Base-by-base conservation (phyloP, 148 eudicot genomes). In the Polygonum maritimum region DNA sequence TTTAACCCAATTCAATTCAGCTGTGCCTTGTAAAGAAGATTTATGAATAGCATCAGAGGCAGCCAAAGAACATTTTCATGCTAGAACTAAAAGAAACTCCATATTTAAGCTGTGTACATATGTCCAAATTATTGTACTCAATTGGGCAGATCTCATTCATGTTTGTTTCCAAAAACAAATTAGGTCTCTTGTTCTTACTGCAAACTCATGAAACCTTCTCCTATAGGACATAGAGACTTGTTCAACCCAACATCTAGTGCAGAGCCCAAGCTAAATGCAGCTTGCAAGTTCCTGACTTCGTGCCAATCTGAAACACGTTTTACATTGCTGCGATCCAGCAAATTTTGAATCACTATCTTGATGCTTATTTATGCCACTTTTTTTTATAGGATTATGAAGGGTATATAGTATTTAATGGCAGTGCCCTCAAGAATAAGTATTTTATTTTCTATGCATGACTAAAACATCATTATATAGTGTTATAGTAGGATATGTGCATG, bases 211-310 rank as follows among this genome's bases (percentile, higher is more conserved):
- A 35, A 35, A 63, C 36, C 70, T 33, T 63, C 16, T 19, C 13
- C 3, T 63, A 63, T 63, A 33, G 33, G 5, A 63, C 12, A 14
- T 51, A 5, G 6, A 18, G 33, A 63, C 39, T 63, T 63, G 1
- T 13, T 33, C 8, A 10, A 63, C 2, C 70, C 41, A 35, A 67
- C n/a, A 13, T 36, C 45, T 36, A 0, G 38, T 62, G 3, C 16
- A 62, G 45, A 36, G 41, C 71, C 69, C 67, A 33, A 63, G 69
- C n/a, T 63, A 31, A 63, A 6, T 33, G 69, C 69, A 62, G 69
- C 16, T 21, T 31, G 69, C 69, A 63, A 40, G 18, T 57, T 22
- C 63, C 63, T 57, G 11, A 57, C 12, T 2, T 57, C 13, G 33
- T 57, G 60, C 60, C 26, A 54, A 54, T 54, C 19, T 2, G 21